A percentile compares a stretch with the other conserved stretches of the same genome.
Evolutionary conservation across 176 grass and related monocot genomes (phyloP).

Genomic region (Triticum urartu): DNA sequence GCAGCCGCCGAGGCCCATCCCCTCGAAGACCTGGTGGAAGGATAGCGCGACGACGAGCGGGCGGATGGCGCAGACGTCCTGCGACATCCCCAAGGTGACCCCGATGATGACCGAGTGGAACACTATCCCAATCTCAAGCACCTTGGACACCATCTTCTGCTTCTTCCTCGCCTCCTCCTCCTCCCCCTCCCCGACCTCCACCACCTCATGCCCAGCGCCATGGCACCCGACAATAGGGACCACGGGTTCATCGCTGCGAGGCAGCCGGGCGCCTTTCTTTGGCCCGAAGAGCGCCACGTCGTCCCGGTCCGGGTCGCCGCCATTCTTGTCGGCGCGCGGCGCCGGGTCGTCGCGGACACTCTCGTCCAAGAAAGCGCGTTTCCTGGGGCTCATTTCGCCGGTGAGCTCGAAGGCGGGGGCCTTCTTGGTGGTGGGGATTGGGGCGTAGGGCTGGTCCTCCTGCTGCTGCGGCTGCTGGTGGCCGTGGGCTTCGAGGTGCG

Average conservation of each 20-base stretch:
- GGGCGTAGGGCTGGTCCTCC: conserved; percentile 44
- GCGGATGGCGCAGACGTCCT: conserved; percentile 77
- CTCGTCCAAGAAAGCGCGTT: conserved; percentile 15
- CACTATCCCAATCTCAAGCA: conserved; percentile 89
- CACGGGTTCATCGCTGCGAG: conserved; percentile 32
- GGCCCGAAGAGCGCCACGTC: conserved; percentile 48
- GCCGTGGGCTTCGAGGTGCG: conserved; percentile 54
- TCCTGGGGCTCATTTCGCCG: conserved; percentile 60
- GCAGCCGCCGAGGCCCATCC: conserved; percentile 94
- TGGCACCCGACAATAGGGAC: conserved; percentile 38
- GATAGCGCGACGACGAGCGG: conserved; percentile 82
- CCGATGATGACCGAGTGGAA: conserved; percentile 97
- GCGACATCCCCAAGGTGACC: conserved; percentile 82
- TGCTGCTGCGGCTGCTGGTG: neutral
- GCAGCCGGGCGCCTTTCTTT: conserved; percentile 26
- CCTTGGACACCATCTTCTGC: conserved; percentile 98
- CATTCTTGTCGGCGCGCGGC: neutral
- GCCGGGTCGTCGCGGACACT: neutral
- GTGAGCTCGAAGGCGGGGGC: conserved; percentile 31
- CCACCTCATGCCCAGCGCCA: conserved; percentile 33
- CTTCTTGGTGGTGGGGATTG: conserved; percentile 47
- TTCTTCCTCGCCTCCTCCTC: conserved; percentile 72
- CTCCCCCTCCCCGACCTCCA: conserved; percentile 48
- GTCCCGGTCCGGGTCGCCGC: conserved; percentile 31
- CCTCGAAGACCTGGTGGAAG: conserved; percentile 98